phyloP scores from a whole-genome alignment of 1,284 basidiomycete species.

The Sporisorium scitamineum region DNA sequence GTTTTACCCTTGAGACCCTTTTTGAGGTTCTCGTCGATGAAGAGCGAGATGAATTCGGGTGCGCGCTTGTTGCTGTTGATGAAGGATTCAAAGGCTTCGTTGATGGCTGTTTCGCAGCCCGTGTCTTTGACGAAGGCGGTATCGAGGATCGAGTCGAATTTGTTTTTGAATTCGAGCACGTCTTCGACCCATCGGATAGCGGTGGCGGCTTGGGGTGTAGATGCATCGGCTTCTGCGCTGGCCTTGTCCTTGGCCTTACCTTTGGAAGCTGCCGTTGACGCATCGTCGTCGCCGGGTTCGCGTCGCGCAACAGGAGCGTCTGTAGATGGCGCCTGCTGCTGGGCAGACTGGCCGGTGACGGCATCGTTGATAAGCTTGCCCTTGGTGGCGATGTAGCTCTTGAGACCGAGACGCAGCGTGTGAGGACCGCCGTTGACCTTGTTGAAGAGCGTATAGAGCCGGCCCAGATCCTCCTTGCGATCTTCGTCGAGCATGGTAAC shows the following conservation, averaged over 20 bases:
- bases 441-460: conserved; percentile 83
- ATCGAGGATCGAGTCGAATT: conserved; percentile 82
- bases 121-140: conserved; percentile 81
- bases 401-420: conserved; percentile 78
- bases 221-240: conserved; percentile 19
- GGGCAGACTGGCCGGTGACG: conserved; percentile 55
- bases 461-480: conserved; percentile 80
- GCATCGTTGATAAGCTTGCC: conserved; percentile 84
- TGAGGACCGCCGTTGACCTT: conserved; percentile 76
- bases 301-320: conserved; percentile 14
- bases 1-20: conserved; percentile 96
- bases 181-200: conserved; percentile 96
- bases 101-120: conserved; percentile 81
- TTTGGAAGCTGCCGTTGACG: conserved; percentile 12
- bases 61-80: conserved; percentile 89
- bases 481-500: conserved; percentile 87
- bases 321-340: conserved; percentile 19
- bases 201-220: conserved; percentile 65
- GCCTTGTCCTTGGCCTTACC: conserved; percentile 26
- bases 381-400: conserved; percentile 80
- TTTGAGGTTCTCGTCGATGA: conserved; percentile 96
- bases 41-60: conserved; percentile 94
- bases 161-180: conserved; percentile 90
- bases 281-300: conserved; percentile 11
- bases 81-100: conserved; percentile 94